Evolutionary conservation across 352 stramenopile genomes (phyloP), one percentile per base, ranked within the genome.

Genomic region (Thalassiosira sp.): DNA sequence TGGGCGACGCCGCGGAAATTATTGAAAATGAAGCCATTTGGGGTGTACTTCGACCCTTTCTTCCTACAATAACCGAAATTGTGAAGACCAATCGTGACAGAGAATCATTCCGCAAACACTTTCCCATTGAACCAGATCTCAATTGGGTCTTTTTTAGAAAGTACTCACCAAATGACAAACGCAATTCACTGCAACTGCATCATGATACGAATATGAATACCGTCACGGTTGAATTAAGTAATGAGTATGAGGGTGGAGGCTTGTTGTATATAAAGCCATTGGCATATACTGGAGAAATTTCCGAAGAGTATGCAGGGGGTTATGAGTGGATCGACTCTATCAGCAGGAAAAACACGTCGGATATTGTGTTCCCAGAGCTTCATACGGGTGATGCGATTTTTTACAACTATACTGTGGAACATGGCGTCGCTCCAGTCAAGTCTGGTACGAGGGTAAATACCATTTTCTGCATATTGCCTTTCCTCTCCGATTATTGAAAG

Each of bases 121-220:
- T 43, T 16, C 25, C 59, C 7, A 48, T 56, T 53, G 28, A 63
- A n/a, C 67, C 67, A 2, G 16, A 35, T 3, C 24, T 76, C 8
- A 49, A 48, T 40, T 76, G 67, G 67, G 42, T 76, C 5, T 76
- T 76, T 15, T 64, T 63, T 20, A 56, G 67, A 3, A 70, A 76
- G 37, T 76, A 76, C 52, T 37, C 18, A 15, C 67, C 67, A 6
- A 43, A 54, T 7, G 28, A 13, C 33, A 5, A 46, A 15, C 37
- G 67, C 1, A 69, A 76, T 48, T 69, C 56, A 0, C 18, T 76
- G 5, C 33, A 40, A 0, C 31, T 31, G 11, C 67, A 76, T 46
- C 43, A 43, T 31, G 67, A 76, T 37, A 62, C 37, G 5, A 76
- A 76, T 43, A 46, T 76, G 7, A 51, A 69, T 22, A 69, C 56